These are phyloP conservation scores for Clavispora phyllophila DNA, from an alignment of 805 yeast species.

Conservation along the genomic window DNA sequence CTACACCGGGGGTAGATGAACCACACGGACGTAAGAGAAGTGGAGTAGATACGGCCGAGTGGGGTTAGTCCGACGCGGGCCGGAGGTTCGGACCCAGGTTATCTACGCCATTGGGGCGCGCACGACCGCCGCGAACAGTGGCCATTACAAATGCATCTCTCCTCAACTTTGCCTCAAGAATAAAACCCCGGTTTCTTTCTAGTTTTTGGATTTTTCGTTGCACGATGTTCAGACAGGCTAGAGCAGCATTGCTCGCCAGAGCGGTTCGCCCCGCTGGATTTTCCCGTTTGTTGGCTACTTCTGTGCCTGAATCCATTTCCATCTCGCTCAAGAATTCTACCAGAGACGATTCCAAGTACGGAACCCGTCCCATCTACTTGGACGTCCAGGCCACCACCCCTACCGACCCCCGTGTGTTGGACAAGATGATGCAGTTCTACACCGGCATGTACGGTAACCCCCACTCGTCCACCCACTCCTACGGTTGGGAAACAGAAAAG, in stretches of 20 bases:
- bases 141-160: background rate
- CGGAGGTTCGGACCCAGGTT: background rate
- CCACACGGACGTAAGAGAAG: background rate
- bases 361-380: constrained; percentile 86
- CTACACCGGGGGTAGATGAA: too few species aligned
- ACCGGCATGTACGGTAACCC: constrained; percentile 98
- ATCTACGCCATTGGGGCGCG: background rate
- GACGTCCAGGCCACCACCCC: constrained; percentile 99
- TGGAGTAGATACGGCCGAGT: background rate
- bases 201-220: background rate
- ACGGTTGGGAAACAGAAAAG: constrained; percentile 97
- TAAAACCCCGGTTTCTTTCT: background rate
- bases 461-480: constrained; percentile 92
- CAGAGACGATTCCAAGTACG: constrained; percentile 45
- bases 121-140: background rate
- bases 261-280: background rate
- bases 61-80: background rate
- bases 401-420: constrained; percentile 92
- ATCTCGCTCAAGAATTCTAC: constrained; percentile 40
- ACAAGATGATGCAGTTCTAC: constrained; percentile 76
- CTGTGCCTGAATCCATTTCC: constrained; percentile 34
- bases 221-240: background rate
- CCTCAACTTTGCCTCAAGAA: background rate
- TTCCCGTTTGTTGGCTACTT: background rate
- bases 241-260: background rate